Conservation (phyloP, 2,329 filamentous ascomycete genomes). For the Nectriaceae sp. region DNA sequence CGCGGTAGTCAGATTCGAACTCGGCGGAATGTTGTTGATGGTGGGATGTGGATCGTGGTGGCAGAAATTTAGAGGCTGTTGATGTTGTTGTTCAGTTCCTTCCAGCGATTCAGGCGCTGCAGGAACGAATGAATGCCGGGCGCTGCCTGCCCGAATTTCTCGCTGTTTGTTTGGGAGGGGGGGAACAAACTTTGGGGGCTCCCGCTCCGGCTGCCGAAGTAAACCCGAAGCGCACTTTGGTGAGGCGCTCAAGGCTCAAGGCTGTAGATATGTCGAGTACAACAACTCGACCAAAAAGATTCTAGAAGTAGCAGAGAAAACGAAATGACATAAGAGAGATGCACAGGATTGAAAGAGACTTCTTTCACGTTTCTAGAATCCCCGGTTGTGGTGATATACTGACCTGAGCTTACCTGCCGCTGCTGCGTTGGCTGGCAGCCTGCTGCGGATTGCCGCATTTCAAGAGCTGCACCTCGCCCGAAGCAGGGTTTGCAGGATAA, state of each 20-base stretch:
- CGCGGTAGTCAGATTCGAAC: slow-evolving; percentile 15
- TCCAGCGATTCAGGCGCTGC: slow-evolving; percentile 16
- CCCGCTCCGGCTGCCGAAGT: slow-evolving; percentile 24
- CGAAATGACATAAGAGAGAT: background rate
- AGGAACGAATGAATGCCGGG: background rate
- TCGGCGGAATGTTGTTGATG: slow-evolving; percentile 19
- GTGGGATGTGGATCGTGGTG: slow-evolving; percentile 27
- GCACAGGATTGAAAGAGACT: slow-evolving; percentile 14
- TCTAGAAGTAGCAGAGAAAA: slow-evolving; percentile 1
- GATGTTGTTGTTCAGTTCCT: slow-evolving; percentile 24
- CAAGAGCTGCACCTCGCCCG: slow-evolving; percentile 7
- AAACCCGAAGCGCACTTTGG: slow-evolving; percentile 24
- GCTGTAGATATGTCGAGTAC: slow-evolving; percentile 11
- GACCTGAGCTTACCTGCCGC: slow-evolving; percentile 17
- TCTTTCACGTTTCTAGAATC: slow-evolving; percentile 21
- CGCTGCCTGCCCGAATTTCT: slow-evolving; percentile 1
- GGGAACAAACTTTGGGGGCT: slow-evolving; percentile 7
- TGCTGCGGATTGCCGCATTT: slow-evolving; percentile 20
- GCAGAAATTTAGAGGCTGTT: slow-evolving; percentile 34
- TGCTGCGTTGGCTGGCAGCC: slow-evolving; percentile 20
- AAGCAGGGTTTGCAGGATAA: slow-evolving; percentile 5
- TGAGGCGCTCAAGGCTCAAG: slow-evolving; percentile 21
- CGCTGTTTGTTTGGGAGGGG: background rate
- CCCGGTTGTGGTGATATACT: slow-evolving; percentile 17
- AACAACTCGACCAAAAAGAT: slow-evolving; percentile 10